Percentiles rank a stretch among this genome's conserved stretches.
These are phyloP conservation scores for Phyllosticta capitalensis DNA, from an alignment of 2,329 filamentous ascomycete species.

Conservation along the genomic window DNA sequence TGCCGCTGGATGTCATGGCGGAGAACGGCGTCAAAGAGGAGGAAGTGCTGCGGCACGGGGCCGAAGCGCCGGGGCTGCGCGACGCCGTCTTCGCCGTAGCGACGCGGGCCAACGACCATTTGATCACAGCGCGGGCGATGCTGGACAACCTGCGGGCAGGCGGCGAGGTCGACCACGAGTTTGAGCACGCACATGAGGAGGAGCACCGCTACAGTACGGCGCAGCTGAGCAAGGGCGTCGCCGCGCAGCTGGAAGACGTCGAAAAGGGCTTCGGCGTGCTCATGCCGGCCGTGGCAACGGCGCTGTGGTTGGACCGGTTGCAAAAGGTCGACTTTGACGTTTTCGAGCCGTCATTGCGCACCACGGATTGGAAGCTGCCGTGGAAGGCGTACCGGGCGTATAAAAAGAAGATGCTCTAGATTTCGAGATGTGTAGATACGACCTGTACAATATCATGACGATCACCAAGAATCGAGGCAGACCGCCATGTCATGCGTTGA, in stretches of 20 bases:
- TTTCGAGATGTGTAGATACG: not conserved
- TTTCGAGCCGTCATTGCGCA: constrained; percentile 52
- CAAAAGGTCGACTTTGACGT: constrained; percentile 80
- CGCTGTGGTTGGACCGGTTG: constrained; percentile 67
- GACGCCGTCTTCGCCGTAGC: constrained; percentile 90
- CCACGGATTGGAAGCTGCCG: constrained; percentile 73
- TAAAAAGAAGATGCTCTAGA: constrained; percentile 40
- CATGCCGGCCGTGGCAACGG: constrained; percentile 68
- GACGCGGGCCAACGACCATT: constrained; percentile 87
- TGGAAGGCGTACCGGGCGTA: constrained; percentile 63
- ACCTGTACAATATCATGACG: not conserved
- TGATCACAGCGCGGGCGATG: constrained; percentile 92
- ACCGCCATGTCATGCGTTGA: no score
- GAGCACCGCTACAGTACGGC: constrained; percentile 46
- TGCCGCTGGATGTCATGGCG: constrained; percentile 86
- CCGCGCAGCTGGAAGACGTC: constrained; percentile 41
- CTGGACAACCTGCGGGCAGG: constrained; percentile 67
- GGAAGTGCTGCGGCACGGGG: constrained; percentile 73
- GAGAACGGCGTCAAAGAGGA: constrained; percentile 74
- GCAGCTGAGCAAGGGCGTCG: constrained; percentile 26
- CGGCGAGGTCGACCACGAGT: constrained; percentile 69
- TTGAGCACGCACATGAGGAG: constrained; percentile 74
- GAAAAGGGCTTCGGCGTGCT: constrained; percentile 68
- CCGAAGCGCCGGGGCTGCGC: constrained; percentile 66
- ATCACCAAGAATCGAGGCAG: no score